Percentiles rank a stretch among this genome's conserved stretches.
Conservation (phyloP, 2,329 filamentous ascomycete genomes). For the Hypoxylon rubiginosum region DNA sequence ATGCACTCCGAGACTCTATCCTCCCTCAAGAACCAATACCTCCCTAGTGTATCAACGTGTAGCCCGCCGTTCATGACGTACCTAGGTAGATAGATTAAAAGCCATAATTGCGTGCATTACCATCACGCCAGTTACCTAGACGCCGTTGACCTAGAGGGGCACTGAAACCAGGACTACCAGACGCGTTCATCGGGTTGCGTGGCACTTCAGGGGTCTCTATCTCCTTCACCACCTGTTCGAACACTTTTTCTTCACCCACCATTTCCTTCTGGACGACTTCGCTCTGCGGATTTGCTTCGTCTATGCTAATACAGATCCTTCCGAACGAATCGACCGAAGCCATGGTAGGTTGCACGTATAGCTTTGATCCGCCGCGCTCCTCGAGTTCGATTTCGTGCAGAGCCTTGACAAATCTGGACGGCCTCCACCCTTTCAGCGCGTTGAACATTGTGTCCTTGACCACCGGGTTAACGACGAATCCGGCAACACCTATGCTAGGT, state of each 20-base stretch:
- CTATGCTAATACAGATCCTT: constrained; percentile 61
- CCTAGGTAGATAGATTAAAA: constrained; percentile 48
- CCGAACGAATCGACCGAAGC: constrained; percentile 66
- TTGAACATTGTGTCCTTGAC: constrained; percentile 61
- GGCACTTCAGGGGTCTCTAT: constrained; percentile 18
- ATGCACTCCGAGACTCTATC: constrained; percentile 2
- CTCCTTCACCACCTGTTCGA: constrained; percentile 45
- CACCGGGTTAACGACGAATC: constrained; percentile 64
- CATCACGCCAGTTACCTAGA: constrained; percentile 46
- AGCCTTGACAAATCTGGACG: constrained; percentile 45
- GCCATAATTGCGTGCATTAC: constrained; percentile 57
- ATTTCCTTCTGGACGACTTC: constrained; percentile 63
- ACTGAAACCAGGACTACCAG: neutral
- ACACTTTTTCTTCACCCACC: constrained; percentile 54
- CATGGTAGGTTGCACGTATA: constrained; percentile 65
- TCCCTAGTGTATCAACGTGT: neutral
- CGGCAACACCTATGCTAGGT: constrained; percentile 67
- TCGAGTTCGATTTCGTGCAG: constrained; percentile 62
- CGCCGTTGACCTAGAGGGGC: constrained; percentile 21
- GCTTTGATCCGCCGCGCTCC: constrained; percentile 66
- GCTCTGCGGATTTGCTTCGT: constrained; percentile 55
- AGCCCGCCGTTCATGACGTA: neutral
- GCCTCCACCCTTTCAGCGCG: constrained; percentile 6
- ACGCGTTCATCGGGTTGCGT: constrained; percentile 17
- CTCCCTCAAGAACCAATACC: neutral